Conservation (phyloP, 1,284 basidiomycete species). For the Pseudozyma hubeiensis region DNA sequence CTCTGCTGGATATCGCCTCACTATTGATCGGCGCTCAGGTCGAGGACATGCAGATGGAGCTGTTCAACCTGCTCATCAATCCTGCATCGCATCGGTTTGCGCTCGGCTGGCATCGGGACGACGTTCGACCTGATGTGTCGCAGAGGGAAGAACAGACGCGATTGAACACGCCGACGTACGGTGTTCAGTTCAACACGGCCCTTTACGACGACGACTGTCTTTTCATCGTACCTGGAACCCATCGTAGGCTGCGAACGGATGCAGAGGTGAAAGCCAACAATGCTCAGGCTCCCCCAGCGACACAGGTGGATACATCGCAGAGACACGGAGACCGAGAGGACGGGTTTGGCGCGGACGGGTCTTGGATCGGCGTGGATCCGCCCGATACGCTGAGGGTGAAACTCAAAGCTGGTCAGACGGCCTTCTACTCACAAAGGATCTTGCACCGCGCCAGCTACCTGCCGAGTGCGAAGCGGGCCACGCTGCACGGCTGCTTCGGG, state of each 20-base stretch:
- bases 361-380: constrained; percentile 74
- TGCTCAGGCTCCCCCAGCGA: constrained; percentile 38
- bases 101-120: constrained; percentile 84
- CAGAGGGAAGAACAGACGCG: constrained; percentile 76
- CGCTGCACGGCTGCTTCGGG: constrained; percentile 81
- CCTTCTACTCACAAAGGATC: constrained; percentile 85
- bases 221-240: constrained; percentile 79
- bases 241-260: constrained; percentile 74
- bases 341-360: constrained; percentile 71
- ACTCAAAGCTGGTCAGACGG: constrained; percentile 79
- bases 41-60: constrained; percentile 72
- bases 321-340: constrained; percentile 2
- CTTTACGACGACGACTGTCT: constrained; percentile 81
- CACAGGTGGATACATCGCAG: constrained; percentile 8
- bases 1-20: constrained; percentile 52
- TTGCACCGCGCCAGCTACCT: constrained; percentile 80
- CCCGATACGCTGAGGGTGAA: constrained; percentile 75
- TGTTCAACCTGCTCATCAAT: constrained; percentile 84
- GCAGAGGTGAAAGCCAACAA: constrained; percentile 71
- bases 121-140: constrained; percentile 76
- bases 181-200: constrained; percentile 86
- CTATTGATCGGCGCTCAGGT: constrained; percentile 29
- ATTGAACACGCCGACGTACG: constrained; percentile 76
- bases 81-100: constrained; percentile 78
- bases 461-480: constrained; percentile 74